phyloP scores from a whole-genome alignment of 1,139 yeast genomes.

The Pneumocystis canis region DNA sequence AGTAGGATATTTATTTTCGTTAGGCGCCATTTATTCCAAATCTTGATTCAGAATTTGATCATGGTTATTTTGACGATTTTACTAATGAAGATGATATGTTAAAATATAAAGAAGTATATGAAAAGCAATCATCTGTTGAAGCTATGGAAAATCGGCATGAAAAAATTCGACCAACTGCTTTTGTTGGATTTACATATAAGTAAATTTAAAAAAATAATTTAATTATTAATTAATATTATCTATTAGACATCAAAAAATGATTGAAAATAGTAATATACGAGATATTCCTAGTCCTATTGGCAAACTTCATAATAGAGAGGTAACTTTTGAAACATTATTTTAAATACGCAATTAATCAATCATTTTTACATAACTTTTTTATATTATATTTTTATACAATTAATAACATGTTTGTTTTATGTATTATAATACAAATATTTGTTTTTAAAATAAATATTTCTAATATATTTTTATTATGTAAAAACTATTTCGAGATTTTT shows the following conservation, averaged over 20 bases:
- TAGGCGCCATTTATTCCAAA: conserved; percentile 92
- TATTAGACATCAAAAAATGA: not conserved
- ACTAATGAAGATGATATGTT: conserved; percentile 95
- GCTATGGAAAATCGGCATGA: conserved; percentile 52
- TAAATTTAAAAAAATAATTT: conserved; percentile 31
- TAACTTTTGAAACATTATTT: not conserved
- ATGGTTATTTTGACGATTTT: conserved; percentile 96
- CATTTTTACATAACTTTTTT: not conserved
- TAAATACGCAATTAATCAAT: not conserved
- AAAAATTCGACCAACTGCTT: conserved; percentile 44
- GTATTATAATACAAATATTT: too few relatives aligned
- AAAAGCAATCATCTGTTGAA: conserved; percentile 74
- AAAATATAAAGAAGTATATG: conserved; percentile 90
- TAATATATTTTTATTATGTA: too few relatives aligned
- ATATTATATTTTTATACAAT: not conserved
- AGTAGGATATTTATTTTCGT: conserved; percentile 4
- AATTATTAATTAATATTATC: not conserved
- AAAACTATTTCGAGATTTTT: too few relatives aligned
- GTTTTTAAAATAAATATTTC: too few relatives aligned
- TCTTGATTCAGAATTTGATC: conserved; percentile 90
- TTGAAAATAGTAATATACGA: not conserved
- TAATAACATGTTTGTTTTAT: not conserved
- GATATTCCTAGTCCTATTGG: not conserved
- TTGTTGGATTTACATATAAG: conserved; percentile 92
- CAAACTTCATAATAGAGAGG: not conserved